Evolutionary conservation across 2,329 filamentous ascomycete genomes (phyloP).

Genomic region (Colletotrichum sp.): DNA sequence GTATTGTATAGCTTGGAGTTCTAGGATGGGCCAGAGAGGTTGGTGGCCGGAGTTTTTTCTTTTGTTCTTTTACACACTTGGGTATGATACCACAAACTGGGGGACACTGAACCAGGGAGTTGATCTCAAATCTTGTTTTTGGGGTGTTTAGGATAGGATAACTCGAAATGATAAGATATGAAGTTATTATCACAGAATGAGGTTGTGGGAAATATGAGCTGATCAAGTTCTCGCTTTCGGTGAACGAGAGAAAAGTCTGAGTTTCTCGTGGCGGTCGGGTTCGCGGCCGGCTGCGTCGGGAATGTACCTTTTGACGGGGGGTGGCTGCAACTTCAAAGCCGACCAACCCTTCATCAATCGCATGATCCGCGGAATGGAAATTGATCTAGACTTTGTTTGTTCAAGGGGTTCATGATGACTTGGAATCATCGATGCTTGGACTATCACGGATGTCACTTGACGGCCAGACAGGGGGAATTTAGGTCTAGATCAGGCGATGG

Average conservation of each 20-base stretch:
- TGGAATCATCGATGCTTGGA: not conserved
- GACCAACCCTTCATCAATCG: no score
- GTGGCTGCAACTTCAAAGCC: no score
- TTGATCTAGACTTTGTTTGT: accelerated
- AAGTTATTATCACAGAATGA: not conserved
- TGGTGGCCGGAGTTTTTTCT: not conserved
- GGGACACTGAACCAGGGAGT: not conserved
- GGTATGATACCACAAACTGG: slow-evolving; percentile 16
- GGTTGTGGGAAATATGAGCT: not conserved
- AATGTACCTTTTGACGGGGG: not conserved
- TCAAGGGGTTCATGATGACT: accelerated
- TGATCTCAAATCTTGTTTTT: not conserved
- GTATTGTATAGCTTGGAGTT: slow-evolving; percentile 6
- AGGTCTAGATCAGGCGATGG: accelerated
- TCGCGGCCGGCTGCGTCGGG: not conserved
- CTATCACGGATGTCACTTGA: not conserved
- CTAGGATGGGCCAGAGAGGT: not conserved
- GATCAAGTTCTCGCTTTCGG: accelerated
- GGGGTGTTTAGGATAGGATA: not conserved
- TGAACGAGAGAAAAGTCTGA: no score
- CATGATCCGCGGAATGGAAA: accelerated
- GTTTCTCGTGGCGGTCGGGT: not conserved
- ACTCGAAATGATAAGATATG: not conserved
- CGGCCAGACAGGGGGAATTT: not conserved
- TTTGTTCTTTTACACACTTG: not conserved